Base-by-base conservation (phyloP, 2,329 filamentous ascomycete genomes). In the Fusarium sp. region DNA sequence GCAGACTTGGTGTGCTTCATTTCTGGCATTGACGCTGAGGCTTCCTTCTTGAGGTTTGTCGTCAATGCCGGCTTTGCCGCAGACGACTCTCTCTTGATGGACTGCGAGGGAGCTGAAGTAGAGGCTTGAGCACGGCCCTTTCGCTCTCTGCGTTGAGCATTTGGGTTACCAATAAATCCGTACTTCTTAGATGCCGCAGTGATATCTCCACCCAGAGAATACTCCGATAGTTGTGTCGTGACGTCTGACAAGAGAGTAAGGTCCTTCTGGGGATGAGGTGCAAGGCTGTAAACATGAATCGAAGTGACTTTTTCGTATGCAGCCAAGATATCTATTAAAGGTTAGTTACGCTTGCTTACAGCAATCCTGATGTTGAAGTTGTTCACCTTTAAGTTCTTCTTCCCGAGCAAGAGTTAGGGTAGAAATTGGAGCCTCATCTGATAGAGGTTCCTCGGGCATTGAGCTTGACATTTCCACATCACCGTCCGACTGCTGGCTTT, bases 251-350 rank as follows among this genome's bases (percentile, higher is more conserved):
- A 82, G 1, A 90, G 77, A 70, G 92, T 88, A 19, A 96, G 79
- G 73, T 95, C 85, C 75, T 81, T 90, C 17, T 94, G 82, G 1
- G 89, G 85, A 36, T 88, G 85, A 2, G 91, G 85, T 40, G 92
- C 89, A 19, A 98, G 75, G 73, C 94, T 97, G 81, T 98, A 98
- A 42, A 98, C 81, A 72, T 97, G 93, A 61, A 97, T 89, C 1
- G 92, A 91, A 0, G 84, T 85, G 53, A 97, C 88, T n/a, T 88
- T 82, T 47, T 91, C 85, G 68, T 95, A 96, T 17, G 87, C 84
- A 15, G 83, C 81, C 57, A 93, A 88, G 1, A 86, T 82, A 67
- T 87, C 92, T 95, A 34, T 34, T 21, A 40, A 54, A 68, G 45
- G 72, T 59, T 63, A 70, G 52, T 65, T 42, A 24, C 19, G 15